phyloP scores from a whole-genome alignment of 2,329 filamentous ascomycete species.

The Fusarium pilosicola region DNA sequence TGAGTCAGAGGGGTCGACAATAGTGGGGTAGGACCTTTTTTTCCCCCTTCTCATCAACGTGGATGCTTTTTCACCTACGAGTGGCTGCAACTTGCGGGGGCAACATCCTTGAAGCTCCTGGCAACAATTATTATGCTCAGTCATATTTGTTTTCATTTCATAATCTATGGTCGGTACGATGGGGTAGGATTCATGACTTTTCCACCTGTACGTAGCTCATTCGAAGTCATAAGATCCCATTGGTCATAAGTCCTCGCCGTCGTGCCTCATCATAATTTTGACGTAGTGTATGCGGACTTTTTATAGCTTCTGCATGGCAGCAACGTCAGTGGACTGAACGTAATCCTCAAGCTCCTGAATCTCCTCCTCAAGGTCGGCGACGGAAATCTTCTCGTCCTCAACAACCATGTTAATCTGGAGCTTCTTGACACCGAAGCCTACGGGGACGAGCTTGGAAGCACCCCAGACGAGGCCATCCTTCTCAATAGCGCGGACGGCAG shows the following conservation, averaged over 20 bases:
- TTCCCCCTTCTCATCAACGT: neutral
- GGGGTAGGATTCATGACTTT: slow-evolving; percentile 39
- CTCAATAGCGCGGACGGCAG: slow-evolving; percentile 82
- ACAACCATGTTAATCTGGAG: slow-evolving; percentile 98
- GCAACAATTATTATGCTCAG: neutral
- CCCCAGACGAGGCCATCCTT: slow-evolving; percentile 97
- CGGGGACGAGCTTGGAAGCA: slow-evolving; percentile 85
- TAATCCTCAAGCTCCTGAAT: slow-evolving; percentile 89
- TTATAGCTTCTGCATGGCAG: slow-evolving; percentile 94
- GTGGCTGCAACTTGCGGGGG: neutral
- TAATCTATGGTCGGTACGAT: slow-evolving; percentile 41
- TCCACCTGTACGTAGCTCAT: slow-evolving; percentile 42
- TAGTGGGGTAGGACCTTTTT: slow-evolving; percentile 2
- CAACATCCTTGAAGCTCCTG: neutral
- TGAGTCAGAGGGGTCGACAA: neutral
- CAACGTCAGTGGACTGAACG: slow-evolving; percentile 93
- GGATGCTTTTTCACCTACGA: neutral
- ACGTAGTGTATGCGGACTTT: slow-evolving; percentile 36
- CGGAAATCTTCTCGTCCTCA: slow-evolving; percentile 95
- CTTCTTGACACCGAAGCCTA: slow-evolving; percentile 99
- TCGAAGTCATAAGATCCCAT: slow-evolving; percentile 37
- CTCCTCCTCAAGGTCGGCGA: slow-evolving; percentile 86
- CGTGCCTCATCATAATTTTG: slow-evolving; percentile 48
- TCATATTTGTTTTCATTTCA: slow-evolving; percentile 30
- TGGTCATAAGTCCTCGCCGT: slow-evolving; percentile 46